phyloP scores from a whole-genome alignment of 257 asterid species.

The Solanum rostratum region DNA sequence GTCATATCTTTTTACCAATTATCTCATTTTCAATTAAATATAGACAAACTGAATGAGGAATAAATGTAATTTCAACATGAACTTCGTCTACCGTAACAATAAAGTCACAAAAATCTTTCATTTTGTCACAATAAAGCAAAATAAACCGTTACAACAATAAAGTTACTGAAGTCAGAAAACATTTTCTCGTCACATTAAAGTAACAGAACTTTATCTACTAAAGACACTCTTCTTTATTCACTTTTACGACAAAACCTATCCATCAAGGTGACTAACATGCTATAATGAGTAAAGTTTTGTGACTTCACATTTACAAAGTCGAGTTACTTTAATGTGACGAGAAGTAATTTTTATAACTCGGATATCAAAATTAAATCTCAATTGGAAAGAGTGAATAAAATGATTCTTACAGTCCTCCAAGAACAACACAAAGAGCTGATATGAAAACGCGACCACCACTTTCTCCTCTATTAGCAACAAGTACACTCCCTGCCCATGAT shows the following conservation, averaged over 20 bases:
- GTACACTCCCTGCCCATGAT: conserved; percentile 67
- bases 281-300: not conserved
- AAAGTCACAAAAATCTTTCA: not conserved
- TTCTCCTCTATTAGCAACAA: conserved; percentile 50
- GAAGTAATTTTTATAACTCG: not conserved
- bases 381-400: not conserved
- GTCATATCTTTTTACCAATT: not conserved
- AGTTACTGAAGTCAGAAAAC: not conserved
- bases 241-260: not conserved
- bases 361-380: not conserved
- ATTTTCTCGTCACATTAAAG: not conserved
- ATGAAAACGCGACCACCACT: conserved; percentile 60
- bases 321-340: not conserved
- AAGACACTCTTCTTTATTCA: not conserved
- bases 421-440: conserved; percentile 37
- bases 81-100: not conserved
- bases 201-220: not conserved
- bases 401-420: conserved; percentile 64
- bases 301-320: not conserved
- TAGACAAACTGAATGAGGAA: not conserved
- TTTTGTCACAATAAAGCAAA: not conserved
- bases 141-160: not conserved
- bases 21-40: not conserved
- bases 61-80: not conserved
- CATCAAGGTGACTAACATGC: not conserved